phyloP scores from a whole-genome alignment of 345 rosid species.

The Euphorbia tirucalli region DNA sequence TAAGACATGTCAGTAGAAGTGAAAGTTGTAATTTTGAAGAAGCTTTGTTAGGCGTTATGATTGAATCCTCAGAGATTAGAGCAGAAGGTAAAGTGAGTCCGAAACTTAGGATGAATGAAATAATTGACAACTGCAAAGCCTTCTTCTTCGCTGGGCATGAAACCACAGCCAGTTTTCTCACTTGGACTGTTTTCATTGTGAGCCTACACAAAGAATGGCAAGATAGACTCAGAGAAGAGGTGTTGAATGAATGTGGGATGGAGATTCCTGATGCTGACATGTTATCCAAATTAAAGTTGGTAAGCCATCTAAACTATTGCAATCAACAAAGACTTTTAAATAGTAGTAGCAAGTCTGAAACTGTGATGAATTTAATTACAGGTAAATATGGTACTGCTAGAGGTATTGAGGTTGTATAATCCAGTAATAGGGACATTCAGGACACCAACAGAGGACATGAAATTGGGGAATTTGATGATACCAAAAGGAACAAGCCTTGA shows the following conservation, averaged over 20 bases:
- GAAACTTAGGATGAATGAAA: slow-evolving; percentile 38
- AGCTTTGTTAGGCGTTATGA: slow-evolving; percentile 54
- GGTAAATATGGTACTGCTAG: slow-evolving; percentile 62
- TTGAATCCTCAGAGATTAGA: slow-evolving; percentile 18
- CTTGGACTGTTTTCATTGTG: slow-evolving; percentile 55
- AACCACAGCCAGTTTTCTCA: slow-evolving; percentile 51
- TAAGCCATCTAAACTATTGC: slow-evolving; percentile 15
- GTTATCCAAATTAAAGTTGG: slow-evolving; percentile 46
- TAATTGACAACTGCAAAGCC: slow-evolving; percentile 61
- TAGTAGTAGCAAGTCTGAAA: too few relatives aligned
- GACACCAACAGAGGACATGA: slow-evolving; percentile 38
- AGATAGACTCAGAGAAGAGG: slow-evolving; percentile 50
- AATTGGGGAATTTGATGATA: slow-evolving; percentile 43
- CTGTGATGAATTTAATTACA: slow-evolving; percentile 9
- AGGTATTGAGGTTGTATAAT: slow-evolving; percentile 56
- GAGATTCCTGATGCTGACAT: slow-evolving; percentile 39
- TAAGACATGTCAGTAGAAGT: slow-evolving; percentile 13
- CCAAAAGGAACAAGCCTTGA: slow-evolving; percentile 38
- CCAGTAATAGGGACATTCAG: slow-evolving; percentile 35
- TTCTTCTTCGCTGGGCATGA: slow-evolving; percentile 66
- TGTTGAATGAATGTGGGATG: slow-evolving; percentile 39
- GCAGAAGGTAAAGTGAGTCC: slow-evolving; percentile 1
- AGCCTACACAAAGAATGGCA: slow-evolving; percentile 58
- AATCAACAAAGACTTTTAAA: too few relatives aligned
- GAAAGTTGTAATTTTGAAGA: slow-evolving; percentile 53